Base-by-base conservation (phyloP, 2,329 filamentous ascomycete species). In the Fusarium redolens region DNA sequence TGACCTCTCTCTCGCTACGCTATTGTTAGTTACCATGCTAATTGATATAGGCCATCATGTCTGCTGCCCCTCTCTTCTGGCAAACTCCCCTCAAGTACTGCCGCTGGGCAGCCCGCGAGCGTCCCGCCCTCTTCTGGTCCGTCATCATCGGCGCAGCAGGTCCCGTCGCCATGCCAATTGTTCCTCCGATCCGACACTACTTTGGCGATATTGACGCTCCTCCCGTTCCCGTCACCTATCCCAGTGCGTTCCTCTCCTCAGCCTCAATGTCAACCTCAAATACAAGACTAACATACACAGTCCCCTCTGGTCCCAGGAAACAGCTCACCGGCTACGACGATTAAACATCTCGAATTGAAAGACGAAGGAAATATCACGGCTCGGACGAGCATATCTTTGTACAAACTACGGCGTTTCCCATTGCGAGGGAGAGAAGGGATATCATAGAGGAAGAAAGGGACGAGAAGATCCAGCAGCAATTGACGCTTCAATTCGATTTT, bases 121-220 rank as follows among this genome's bases (percentile, higher is more conserved):
- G 93, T 82, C 96, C 96, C 57, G 95, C 95, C 67, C 92, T 95
- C 85, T 97, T 98, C 88, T 98, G 91, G 89, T 94, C 93, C 78
- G 85, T 94, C 79, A 80, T 93, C 65, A 85, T 98, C 75, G 96
- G 93, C 76, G 85, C 83, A 73, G 78, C 90, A 61, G 95, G 95
- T 15, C 96, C 96, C 40, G 82, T 93, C 64, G 85, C 89, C 65
- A 85, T 97, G 72, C 82, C 92, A 67, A 86, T 88, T 63, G 92
- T 94, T 2, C 95, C 95, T 47, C 92, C 94, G 52, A 86, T 97
- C 76, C 87, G 95, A 81, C 84, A 86, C 71, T 86, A 85, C 72
- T 83, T 97, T 64, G 95, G 95, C 77, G 94, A 97, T 81, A 85
- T 91, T 76, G 88, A 91, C 77, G 89, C 92, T 72, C 85, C 89